Evolutionary conservation across 257 asterid genomes (phyloP).

Genomic region (Capsicum baccatum): DNA sequence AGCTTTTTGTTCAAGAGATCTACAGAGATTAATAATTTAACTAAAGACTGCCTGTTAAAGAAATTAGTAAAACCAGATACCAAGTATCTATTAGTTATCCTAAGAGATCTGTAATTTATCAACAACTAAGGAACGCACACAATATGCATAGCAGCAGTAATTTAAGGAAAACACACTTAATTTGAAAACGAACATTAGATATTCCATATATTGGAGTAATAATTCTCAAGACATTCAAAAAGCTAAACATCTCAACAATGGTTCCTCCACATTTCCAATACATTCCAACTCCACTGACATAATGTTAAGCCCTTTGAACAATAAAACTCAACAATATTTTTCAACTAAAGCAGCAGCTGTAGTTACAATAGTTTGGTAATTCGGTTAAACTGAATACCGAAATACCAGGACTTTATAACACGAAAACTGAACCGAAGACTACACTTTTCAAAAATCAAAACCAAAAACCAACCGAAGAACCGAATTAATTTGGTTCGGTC

Average conservation of each 20-base stretch:
- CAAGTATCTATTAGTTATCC: no score
- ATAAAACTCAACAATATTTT: background rate
- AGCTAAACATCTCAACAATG: background rate
- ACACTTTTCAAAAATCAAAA: background rate
- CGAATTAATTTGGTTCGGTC: background rate
- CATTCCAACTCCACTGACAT: conserved; percentile 49
- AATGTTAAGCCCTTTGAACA: conserved; percentile 21
- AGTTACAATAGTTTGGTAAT: background rate
- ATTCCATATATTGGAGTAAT: background rate
- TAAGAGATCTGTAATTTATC: no score
- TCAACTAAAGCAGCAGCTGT: background rate
- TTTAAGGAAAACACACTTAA: background rate
- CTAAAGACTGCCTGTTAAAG: background rate
- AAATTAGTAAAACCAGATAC: no score
- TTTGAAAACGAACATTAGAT: background rate
- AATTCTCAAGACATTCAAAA: background rate
- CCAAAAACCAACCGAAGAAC: background rate
- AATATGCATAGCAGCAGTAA: background rate
- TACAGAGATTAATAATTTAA: background rate
- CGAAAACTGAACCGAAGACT: background rate
- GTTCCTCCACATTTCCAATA: conserved; percentile 14
- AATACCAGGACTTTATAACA: background rate
- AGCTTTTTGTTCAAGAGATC: background rate
- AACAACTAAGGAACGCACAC: no score
- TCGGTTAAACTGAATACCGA: background rate